Evolutionary conservation across 129 eudicot species (phyloP), one percentile per base, ranked within the genome.

Genomic region (Gnaphalium uliginosum): DNA sequence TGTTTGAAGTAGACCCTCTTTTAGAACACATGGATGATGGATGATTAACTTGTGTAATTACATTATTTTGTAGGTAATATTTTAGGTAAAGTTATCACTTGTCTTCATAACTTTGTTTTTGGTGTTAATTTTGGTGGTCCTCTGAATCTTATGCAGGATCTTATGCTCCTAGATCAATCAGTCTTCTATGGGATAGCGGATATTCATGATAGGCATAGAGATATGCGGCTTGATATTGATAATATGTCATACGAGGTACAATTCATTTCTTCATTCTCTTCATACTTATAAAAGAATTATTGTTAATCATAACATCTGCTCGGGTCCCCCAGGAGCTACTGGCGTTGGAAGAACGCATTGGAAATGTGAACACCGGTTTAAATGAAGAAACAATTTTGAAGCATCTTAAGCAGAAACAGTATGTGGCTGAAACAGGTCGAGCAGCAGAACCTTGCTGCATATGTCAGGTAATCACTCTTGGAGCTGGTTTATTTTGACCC

Each of bases 161-260:
- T 89, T 51, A 92, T 92, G 98, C 73, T 92, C 50, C 86, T 92
- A 65, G 96, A 92, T 78, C 96, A 71, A 50, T 87, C 98, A 8
- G 90, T 84, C 51, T 78, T 92, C 29, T 82, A 80, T 41, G 96
- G 96, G 71, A 89, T 92, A 84, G 83, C 88, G 41, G 93, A 87
- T 85, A 76, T 67, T 76, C 94, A 84, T 24, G 98, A 92, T 74
- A 77, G 89, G 27, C 93, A 89, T 48, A 88, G 94, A 82, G 98
- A 87, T 74, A 89, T 92, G 98, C 88, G 98, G 41, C 86, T 92
- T 64, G 98, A 92, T 79, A 89, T 92, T 9, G 98, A 92, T 76
- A 87, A 87, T 78, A 92, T 92, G 98, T 92, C 98, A 22, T 92
- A 89, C 65, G 98, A 92, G 96, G 96, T 89, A 71, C 64, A 6